Base-by-base conservation (phyloP, 805 yeast species). In the Yarrowia porcina region DNA sequence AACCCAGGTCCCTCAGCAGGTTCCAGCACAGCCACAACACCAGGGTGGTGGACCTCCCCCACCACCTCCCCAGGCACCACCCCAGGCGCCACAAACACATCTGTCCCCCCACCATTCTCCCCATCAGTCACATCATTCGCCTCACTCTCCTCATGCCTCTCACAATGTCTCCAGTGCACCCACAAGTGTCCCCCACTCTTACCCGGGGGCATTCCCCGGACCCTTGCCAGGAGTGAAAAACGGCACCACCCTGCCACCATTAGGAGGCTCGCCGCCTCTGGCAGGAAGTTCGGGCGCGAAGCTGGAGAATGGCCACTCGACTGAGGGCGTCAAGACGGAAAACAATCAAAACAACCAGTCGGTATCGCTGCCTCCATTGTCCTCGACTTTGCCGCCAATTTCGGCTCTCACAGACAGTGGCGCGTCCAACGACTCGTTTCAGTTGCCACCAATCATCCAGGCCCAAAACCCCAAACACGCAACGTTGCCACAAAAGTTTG, bases 361-460 rank as follows among this genome's bases (percentile, higher is more conserved):
- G 11, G 21, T 25, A 11, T 30, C 36, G 1, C 27, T 49, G n/a
- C 57, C 57, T 2, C 57, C 59, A 1, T 13, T 36, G 59, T 36
- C 59, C 4, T 32, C 39, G 0, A 20, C 47, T 1, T 15, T 56
- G 36, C 44, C 42, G 8, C 63, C 41, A 15, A 57, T 63, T n/a
- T 52, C 60, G 11, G 33, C 60, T 4, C 23, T 52, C 27, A 38
- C 45, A 17, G 45, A 35, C 25, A 50, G 28, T 23, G 32, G 47
- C 8, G 35, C 36, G 6, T 18, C 49, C 3, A 39, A 41, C 49
- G 39, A 56, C 30, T 42, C 65, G 32, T 30, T 39, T 11, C 54
- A 65, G 23, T 32, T 38, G 49, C 61, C 65, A 1, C 60, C 64
- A 1, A 61, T 36, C 30, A 33, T 44, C 28, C 65, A 64, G 44